Percentiles rank a stretch among this genome's conserved stretches.
Conservation (phyloP, 2,329 filamentous ascomycete species). For the Thermoascus crustaceus region DNA sequence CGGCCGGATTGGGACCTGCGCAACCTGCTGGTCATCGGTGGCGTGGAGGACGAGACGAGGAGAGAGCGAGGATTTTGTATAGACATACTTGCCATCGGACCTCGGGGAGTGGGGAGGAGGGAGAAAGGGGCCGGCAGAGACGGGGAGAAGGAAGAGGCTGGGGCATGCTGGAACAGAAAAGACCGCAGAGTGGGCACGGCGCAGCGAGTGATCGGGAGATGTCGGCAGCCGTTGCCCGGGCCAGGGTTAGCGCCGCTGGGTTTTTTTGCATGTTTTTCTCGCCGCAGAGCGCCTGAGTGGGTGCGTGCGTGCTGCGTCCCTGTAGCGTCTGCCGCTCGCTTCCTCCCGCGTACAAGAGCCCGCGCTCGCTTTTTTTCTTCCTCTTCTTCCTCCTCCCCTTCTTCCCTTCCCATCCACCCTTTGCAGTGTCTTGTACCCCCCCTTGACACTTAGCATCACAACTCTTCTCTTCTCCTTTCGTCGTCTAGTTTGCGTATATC, state of each 20-base stretch:
- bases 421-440: slow-evolving; percentile 25
- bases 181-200: background rate
- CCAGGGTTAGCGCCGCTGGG: slow-evolving; percentile 15
- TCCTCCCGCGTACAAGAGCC: slow-evolving; percentile 31
- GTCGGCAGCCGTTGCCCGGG: slow-evolving; percentile 25
- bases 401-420: slow-evolving; percentile 34
- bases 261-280: slow-evolving; percentile 9
- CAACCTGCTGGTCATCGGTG: slow-evolving; percentile 1
- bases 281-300: slow-evolving; percentile 2
- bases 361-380: slow-evolving; percentile 28
- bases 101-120: background rate
- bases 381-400: slow-evolving; percentile 37
- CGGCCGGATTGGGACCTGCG: background rate
- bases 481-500: slow-evolving; percentile 20
- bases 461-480: slow-evolving; percentile 30
- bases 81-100: slow-evolving; percentile 4
- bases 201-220: slow-evolving; percentile 35
- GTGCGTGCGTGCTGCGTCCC: slow-evolving; percentile 3
- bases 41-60: background rate
- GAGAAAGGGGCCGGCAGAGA: background rate
- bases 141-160: slow-evolving; percentile 2
- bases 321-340: slow-evolving; percentile 25
- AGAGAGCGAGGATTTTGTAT: background rate
- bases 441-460: slow-evolving; percentile 27
- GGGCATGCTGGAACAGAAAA: background rate